Evolutionary conservation across 768 basidiomycete genomes (phyloP), one percentile per base, ranked within the genome.

Genomic region (Auriculariales sp.): DNA sequence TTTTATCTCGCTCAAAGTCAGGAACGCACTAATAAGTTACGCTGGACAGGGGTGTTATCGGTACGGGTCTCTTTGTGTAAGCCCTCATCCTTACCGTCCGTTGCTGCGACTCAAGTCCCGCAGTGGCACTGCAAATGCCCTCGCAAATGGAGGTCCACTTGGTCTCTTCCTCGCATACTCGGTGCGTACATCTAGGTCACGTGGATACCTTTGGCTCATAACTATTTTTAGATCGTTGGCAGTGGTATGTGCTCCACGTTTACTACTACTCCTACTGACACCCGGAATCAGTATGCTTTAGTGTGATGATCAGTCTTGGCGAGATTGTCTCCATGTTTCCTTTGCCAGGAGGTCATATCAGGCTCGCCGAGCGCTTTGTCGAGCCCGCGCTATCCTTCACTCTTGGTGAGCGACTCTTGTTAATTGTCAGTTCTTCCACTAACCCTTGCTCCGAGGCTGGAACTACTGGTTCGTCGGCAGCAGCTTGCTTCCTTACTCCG

Each of bases 321-420:
- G 81, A 83, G 52, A 27, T 50, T 29, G 27, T 14, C 12, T 28
- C 27, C 45, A 12, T 24, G n/a, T 9, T n/a, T 15, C 45, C 7
- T 17, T 15, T 45, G 19, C 22, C 83, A 25, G 87, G 87, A 51
- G 87, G 78, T 35, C 85, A 88, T 56, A 87, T 89, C 62, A 84
- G 71, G 52, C 65, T 90, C 15, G 80, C 87, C 0, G 86, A 82
- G 60, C 82, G 87, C 28, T 91, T 90, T 57, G 80, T 90, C 6
- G 76, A 86, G 53, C 81, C 77, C 14, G 81, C 83, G 1, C 67
- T 85, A 52, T 82, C 83, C n/a, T 67, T 69, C 36, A 59, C 63
- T 27, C 64, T 67, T 44, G 39, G 31, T 32, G 9, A 32, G 31
- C 31, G 54, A 52, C 0, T 25, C 4, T 32, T 15, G 15, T 9